Conservation (phyloP, 2,329 filamentous ascomycete species). For the Neofusicoccum ribis region DNA sequence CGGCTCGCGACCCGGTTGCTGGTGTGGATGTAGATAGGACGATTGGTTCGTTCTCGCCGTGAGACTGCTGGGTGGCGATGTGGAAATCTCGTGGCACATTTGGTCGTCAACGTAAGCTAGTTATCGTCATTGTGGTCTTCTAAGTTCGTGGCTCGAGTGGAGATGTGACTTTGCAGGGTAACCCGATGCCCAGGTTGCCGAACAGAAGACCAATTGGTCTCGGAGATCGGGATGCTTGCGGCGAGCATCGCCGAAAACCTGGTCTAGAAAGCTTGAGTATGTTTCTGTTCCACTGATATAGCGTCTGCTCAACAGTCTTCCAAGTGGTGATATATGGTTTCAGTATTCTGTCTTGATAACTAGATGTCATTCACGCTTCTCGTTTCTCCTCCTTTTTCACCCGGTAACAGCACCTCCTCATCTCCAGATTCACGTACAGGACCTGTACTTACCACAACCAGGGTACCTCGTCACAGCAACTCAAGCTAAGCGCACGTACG, state of each 20-base stretch:
- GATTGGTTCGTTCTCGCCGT: not conserved
- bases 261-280: not conserved
- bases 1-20: no score
- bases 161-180: not conserved
- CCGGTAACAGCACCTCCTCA: no score
- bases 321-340: no score
- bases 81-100: not conserved
- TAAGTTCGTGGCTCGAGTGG: no score
- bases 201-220: not conserved
- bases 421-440: no score
- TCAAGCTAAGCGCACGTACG: not conserved
- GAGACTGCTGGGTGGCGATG: not conserved
- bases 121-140: not conserved
- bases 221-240: not conserved
- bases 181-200: not conserved
- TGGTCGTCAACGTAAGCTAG: not conserved
- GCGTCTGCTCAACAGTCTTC: no score
- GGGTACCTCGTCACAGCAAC: not conserved
- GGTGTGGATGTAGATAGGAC: not conserved
- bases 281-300: not conserved
- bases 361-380: no score
- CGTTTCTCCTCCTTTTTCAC: no score
- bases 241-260: not conserved
- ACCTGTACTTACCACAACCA: not conserved
- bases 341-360: no score